Percentiles rank a stretch among this genome's conserved stretches.
phyloP scores from a whole-genome alignment of 2,329 filamentous ascomycete species.

The Colletotrichum liriopes region DNA sequence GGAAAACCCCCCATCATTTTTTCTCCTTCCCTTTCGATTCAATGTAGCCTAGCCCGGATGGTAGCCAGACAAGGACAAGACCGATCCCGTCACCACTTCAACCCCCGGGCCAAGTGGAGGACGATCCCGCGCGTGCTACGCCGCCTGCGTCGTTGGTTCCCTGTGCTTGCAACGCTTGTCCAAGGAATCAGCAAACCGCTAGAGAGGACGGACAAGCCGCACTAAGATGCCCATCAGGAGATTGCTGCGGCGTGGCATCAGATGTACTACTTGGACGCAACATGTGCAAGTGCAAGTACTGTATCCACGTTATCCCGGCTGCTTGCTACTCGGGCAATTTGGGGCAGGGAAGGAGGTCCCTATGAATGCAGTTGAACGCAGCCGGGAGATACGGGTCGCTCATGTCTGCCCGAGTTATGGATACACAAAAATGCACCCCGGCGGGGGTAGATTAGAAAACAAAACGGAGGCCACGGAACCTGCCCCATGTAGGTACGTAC shows the following conservation, averaged over 20 bases:
- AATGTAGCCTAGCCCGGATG: conserved; percentile 27
- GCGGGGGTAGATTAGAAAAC: background rate
- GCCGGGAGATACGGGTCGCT: background rate
- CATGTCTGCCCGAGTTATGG: background rate
- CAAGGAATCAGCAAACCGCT: conserved; percentile 23
- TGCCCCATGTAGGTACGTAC: background rate
- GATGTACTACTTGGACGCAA: background rate
- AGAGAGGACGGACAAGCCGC: conserved; percentile 12
- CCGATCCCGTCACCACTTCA: conserved; percentile 24
- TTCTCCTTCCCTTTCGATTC: conserved; percentile 19
- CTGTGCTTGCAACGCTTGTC: conserved; percentile 23
- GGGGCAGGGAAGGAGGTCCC: background rate
- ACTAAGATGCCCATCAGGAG: conserved; percentile 18
- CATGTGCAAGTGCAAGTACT: background rate
- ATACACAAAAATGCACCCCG: background rate
- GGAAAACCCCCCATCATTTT: conserved; percentile 9
- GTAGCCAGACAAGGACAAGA: conserved; percentile 11
- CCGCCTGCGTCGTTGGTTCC: conserved; percentile 14
- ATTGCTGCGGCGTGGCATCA: background rate
- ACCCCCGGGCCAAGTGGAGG: conserved; percentile 21
- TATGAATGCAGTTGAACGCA: background rate
- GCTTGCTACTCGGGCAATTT: background rate
- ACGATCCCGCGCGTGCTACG: conserved; percentile 34
- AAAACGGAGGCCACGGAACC: background rate
- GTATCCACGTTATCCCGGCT: background rate